Percentiles rank a stretch among this genome's conserved stretches.
Conservation (phyloP, 1,284 basidiomycete species). For the Tetrapyrgos nigripes region DNA sequence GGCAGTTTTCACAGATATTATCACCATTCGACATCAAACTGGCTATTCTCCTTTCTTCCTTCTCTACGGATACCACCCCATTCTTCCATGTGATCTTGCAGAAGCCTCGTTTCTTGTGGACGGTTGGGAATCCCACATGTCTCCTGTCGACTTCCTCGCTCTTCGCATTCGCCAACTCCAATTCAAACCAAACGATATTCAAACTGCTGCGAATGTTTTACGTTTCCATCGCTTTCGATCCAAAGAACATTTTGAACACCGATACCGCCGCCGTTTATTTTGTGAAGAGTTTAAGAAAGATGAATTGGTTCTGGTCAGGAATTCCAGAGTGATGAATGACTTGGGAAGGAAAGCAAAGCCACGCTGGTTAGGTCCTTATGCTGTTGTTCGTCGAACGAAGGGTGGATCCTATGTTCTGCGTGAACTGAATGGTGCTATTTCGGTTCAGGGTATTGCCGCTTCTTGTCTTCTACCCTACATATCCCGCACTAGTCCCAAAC, state of each 20-base stretch:
- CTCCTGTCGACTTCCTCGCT: conserved; percentile 21
- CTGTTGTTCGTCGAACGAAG: conserved; percentile 18
- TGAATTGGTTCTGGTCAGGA: conserved; percentile 27
- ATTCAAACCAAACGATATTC: conserved; percentile 6
- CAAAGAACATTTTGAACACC: conserved; percentile 24
- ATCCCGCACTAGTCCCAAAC: no score
- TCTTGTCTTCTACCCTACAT: no score
- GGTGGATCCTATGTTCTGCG: no score
- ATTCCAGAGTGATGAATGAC: conserved; percentile 25
- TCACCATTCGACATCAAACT: conserved; percentile 25
- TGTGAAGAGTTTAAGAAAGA: conserved; percentile 25
- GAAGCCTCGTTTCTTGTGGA: no score
- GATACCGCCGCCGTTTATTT: conserved; percentile 24
- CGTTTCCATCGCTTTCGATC: conserved; percentile 14
- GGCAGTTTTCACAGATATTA: conserved; percentile 29
- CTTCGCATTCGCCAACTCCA: conserved; percentile 17
- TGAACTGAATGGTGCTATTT: no score
- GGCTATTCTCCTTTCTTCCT: conserved; percentile 33
- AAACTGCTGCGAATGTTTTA: conserved; percentile 7
- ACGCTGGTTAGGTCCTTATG: conserved; percentile 32
- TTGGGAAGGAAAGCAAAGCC: no score
- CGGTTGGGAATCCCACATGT: no score
- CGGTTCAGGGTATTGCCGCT: conserved; percentile 19
- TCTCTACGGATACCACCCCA: conserved; percentile 27
- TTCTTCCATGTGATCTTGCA: conserved; percentile 30